Base-by-base conservation (phyloP, 2,329 filamentous ascomycete genomes). In the Alternaria angustiovoidea region DNA sequence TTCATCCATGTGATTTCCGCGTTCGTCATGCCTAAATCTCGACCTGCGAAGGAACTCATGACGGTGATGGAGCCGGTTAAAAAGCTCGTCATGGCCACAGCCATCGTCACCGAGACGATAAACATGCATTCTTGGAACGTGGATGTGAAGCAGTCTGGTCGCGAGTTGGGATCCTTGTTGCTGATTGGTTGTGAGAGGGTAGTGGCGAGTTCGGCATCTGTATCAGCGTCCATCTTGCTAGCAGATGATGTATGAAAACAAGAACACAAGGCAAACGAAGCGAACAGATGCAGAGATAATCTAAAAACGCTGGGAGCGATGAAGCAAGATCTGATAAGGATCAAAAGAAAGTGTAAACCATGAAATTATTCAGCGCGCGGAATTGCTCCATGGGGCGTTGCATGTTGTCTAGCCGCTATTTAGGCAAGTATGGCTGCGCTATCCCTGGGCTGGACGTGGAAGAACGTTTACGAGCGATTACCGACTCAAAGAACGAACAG, bases 1-100 rank as follows among this genome's bases (percentile, higher is more conserved):
- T 82, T 83, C 61, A 91, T 87, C 88, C 89, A 91, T 0, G 88
- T 89, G 24, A 91, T 85, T 68, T 91, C 83, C 1, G 87, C 86
- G 47, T 85, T 86, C 3, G 84, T 86, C 88, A 91, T 91, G 46
- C 81, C 70, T 55, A 91, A 74, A 61, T 89, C 86, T 14, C 76
- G 71, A 2, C 84, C 87, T 48, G 90, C 88, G 51, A 85, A 85
- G 0, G 85, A 85, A 1, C 87, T 88, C 61, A 89, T 87, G 59
- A 90, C 88, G 3, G 88, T 83, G 5, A 86, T 83, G 5, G 84
- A 81, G 12, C 88, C 89, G 7, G 81, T 81, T 28, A 89, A 79
- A 66, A 91, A 88, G 5, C 85, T 84, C 9, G 83, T 84, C 69
- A 88, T 87, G 4, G 86, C 88, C 44, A 90, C 88, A 2, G 88